Conservation (phyloP, 768 basidiomycete species). For the Clathrus columnatus region DNA sequence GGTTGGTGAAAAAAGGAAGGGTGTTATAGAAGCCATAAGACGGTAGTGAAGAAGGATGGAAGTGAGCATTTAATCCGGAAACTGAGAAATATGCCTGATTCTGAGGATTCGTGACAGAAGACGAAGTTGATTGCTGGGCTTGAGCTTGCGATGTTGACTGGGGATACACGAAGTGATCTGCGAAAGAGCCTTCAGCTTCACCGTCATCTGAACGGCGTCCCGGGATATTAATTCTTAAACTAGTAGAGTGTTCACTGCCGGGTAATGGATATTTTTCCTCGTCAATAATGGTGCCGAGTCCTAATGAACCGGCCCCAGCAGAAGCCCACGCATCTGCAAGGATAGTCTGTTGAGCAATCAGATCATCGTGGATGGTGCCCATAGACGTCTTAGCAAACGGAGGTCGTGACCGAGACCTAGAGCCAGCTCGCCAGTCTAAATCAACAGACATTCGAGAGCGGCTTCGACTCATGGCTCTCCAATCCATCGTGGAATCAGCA, state of each 20-base stretch:
- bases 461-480: conserved; percentile 86
- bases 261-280: neutral
- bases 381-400: neutral
- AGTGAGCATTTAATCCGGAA: conserved; percentile 21
- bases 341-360: conserved; percentile 12
- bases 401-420: neutral
- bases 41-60: conserved; percentile 68
- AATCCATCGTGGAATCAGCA: conserved; percentile 69
- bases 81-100: neutral
- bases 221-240: conserved; percentile 1
- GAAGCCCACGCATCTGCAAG: conserved; percentile 2
- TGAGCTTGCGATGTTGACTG: neutral
- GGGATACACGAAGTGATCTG: neutral
- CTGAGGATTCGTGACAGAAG: neutral
- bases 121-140: neutral
- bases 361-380: neutral
- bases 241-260: conserved; percentile 4
- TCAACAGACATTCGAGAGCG: conserved; percentile 64
- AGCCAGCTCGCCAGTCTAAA: conserved; percentile 72
- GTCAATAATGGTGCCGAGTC: neutral
- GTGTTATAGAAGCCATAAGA: conserved; percentile 59
- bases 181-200: neutral
- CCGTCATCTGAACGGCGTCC: neutral
- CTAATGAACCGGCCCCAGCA: conserved; percentile 21
- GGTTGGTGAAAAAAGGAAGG: conserved; percentile 23